Percentiles rank a stretch among this genome's conserved stretches.
These are phyloP conservation scores for Phylloboletellus chloephorus DNA, from an alignment of 1,284 basidiomycete genomes.

Conservation along the genomic window DNA sequence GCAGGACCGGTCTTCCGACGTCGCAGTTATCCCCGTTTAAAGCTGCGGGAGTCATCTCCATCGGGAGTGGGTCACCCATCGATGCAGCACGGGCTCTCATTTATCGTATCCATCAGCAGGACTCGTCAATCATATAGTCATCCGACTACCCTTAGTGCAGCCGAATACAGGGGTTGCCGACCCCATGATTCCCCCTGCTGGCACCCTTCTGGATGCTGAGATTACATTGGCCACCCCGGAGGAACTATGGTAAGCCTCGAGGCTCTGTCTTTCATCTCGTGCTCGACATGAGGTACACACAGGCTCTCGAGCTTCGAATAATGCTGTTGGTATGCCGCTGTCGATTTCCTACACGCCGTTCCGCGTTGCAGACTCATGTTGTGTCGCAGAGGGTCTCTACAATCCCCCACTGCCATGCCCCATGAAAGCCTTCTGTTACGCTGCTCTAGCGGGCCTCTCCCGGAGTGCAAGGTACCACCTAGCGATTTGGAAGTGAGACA, in stretches of 20 bases:
- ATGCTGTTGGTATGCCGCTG: conserved; percentile 57
- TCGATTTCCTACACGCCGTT: conserved; percentile 2
- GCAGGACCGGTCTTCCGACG: conserved; percentile 9
- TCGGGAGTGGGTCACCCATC: conserved; percentile 78
- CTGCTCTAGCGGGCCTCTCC: conserved; percentile 67
- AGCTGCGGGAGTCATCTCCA: conserved; percentile 54
- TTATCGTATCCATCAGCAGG: conserved; percentile 54
- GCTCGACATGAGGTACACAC: conserved; percentile 14
- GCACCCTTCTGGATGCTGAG: conserved; percentile 75
- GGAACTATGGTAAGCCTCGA: conserved; percentile 54
- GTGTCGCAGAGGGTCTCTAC: conserved; percentile 59
- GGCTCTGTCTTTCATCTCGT: conserved; percentile 14
- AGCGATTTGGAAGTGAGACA: conserved; percentile 56
- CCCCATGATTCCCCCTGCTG: conserved; percentile 54
- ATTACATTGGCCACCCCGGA: conserved; percentile 71
- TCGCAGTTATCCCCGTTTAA: conserved; percentile 35
- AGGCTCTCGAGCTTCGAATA: conserved; percentile 76
- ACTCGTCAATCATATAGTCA: conserved; percentile 54
- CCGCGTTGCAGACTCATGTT: neutral
- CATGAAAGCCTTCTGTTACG: conserved; percentile 57
- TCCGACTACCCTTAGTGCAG: conserved; percentile 82
- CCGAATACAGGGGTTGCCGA: conserved; percentile 66
- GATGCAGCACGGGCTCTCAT: conserved; percentile 72
- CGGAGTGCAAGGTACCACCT: conserved; percentile 57
- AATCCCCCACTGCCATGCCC: conserved; percentile 53